Base-by-base conservation (phyloP, 2,329 filamentous ascomycete species). In the Claviceps sp. region DNA sequence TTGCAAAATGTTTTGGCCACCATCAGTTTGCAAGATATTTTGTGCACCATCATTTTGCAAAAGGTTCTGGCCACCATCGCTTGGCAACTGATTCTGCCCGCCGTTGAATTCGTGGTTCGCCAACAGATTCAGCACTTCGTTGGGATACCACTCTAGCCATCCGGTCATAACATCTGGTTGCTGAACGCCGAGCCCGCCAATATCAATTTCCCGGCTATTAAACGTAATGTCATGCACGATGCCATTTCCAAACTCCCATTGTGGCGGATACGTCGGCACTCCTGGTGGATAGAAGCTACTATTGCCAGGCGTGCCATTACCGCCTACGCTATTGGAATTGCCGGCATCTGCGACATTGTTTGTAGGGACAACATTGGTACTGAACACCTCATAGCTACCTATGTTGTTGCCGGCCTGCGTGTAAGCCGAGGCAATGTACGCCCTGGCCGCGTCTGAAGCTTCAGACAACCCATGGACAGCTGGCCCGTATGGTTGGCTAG, bases 181-280 rank as follows among this genome's bases (percentile, higher is more conserved):
- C 1, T 71, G 69, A 41, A 75, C 55, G 0, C 80, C 82, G 18
- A 89, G 67, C 4, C 78, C 70, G 24, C 77, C 79, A 72, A 90
- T 84, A 56, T 90, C 85, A 37, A 91, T 80, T 57, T 90, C 85
- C 56, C 87, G 85, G 54, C 80, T 84, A 62, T 88, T 81, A 57
- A 90, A 87, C 55, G 85, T 82, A 67, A 89, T 84, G 56, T 70
- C 68, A 47, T 76, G 70, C 55, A 71, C 67, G 51, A 62, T 68
- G 7, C 65, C 63, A 55, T 62, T 59, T 1, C 61, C 57, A 5
- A 60, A 57, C n/a, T 55, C 60, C 66, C 66, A 68, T 1, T 59
- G 53, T 47, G 64, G 58, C 14, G 59, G 59, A 40, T 62, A 65
- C 3, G 64, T 53, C 2, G 64, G 53, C 37, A 66, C 58, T 30